Base-by-base conservation (phyloP, 805 yeast genomes). In the Saturnispora sanitii region DNA sequence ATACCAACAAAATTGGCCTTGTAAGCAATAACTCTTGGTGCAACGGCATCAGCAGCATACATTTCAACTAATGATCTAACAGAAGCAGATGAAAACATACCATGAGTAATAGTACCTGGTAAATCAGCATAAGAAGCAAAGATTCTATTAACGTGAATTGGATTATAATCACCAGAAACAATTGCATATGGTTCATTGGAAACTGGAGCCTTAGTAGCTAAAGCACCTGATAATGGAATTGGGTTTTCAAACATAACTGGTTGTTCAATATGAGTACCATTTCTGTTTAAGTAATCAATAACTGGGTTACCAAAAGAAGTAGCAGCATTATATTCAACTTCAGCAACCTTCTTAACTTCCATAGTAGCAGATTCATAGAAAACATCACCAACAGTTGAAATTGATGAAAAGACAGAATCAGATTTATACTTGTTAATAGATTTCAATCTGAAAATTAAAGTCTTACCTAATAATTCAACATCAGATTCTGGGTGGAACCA, bases 61-160 rank as follows among this genome's bases (percentile, higher is more conserved):
- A 85, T 83, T 69, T 92, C 99, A 52, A 92, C 96, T 59, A 87
- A 74, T 26, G 94, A 77, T 70, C 98, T 82, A 52, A 88, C 90
- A 48, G 94, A 75, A 47, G 96, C 98, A 58, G 95, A 83, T 17
- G 96, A 84, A 73, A 77, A 94, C 99, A 92, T 94, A 61, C 99
- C 99, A 58, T 94, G 98, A 28, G 98, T 92, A 56, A 92, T 92
- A 29, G 97, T 92, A 51, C 98, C 98, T 45, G 96, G 96, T 57
- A 92, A 72, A 56, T 78, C 78, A 34, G 95, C 97, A 60, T 92
- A 92, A 47, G 78, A 73, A 42, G 98, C 88, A 65, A 92, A 92
- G 38, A 86, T 92, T 60, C 95, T 81, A 27, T 95, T 83, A 46
- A 94, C 97, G 62, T 92, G 99, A 55, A 92, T 92, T 47, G 99